Base-by-base conservation (phyloP, 139 green algal genomes). In the Chlorella vulgaris region DNA sequence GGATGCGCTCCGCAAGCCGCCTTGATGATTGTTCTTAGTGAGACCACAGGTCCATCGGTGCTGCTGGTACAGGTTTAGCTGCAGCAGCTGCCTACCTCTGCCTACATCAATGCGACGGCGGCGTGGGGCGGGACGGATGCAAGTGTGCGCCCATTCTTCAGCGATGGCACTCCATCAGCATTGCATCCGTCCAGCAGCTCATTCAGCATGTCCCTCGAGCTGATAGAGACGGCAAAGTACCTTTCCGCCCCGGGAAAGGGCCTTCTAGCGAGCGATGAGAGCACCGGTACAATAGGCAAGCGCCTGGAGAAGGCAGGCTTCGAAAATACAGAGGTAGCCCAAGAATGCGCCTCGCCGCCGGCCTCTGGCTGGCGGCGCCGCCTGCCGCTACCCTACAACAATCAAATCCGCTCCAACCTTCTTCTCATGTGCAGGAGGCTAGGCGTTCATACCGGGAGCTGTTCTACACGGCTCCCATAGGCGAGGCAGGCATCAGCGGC, bases 231-330 rank as follows among this genome's bases (percentile, higher is more conserved):
- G 1, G 77, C 77, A 24, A 7, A 26, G 26, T 33, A 53, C 6
- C 74, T 90, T 18, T 81, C 85, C 2, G 76, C 69, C 4, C 86
- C 79, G 7, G 92, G 92, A 53, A 96, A 96, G 69, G 94, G 94
- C 8, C 83, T 98, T 7, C 83, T 96, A 3, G 94, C 94, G 15
- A 90, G 87, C 0, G 94, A 98, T 82, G 94, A 98, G 69, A 90
- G 75, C 84, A 93, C 87, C 0, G 86, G 85, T 4, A 98, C 94
- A 1, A 94, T 97, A 18, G 94, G 94, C 19, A 98, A 97, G 76
- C 84, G 94, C 0, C 75, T 98, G 8, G 81, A 84, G 33, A 87
- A 85, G 55, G 69, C 79, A 13, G 89, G 89, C 8, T 7, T 92
- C 4, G 38, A 83, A 40, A 93, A 93, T 69, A 93, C 69, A 7